These are phyloP conservation scores for Colletotrichum viniferum DNA, from an alignment of 2,329 filamentous ascomycete genomes.

Conservation along the genomic window DNA sequence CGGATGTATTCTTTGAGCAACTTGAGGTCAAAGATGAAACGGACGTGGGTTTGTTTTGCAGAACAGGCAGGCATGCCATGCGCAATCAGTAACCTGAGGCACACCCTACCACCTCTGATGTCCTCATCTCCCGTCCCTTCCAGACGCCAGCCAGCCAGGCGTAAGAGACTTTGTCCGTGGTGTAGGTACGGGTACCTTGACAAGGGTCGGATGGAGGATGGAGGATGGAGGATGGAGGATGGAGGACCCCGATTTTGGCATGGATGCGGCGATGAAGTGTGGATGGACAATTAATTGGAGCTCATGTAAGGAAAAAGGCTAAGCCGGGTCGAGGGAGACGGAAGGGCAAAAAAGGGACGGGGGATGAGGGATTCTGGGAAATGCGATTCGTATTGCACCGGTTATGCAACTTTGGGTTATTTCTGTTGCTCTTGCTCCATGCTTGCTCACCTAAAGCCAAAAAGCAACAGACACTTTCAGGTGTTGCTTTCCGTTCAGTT, in stretches of 20 bases:
- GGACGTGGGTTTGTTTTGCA: slow-evolving; percentile 1
- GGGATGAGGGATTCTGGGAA: not conserved
- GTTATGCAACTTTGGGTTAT: not conserved
- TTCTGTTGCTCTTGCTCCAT: not conserved
- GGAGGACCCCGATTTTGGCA: slow-evolving; percentile 9
- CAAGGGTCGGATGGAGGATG: not conserved
- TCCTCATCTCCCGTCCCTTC: not conserved
- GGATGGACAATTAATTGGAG: not conserved
- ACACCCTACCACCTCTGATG: not conserved
- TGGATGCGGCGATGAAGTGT: not conserved
- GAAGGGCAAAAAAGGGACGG: not conserved
- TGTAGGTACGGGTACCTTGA: slow-evolving; percentile 2
- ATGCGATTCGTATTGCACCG: not conserved
- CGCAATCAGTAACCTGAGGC: not conserved
- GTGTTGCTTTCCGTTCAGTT: not conserved
- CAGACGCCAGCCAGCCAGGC: not conserved
- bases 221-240: not conserved
- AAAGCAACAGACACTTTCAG: not conserved
- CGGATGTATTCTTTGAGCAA: not conserved
- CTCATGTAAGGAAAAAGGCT: not conserved
- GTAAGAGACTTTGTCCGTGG: not conserved
- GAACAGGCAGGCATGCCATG: not conserved
- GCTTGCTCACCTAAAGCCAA: not conserved
- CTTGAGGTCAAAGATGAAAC: slow-evolving; percentile 5
- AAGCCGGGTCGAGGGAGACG: not conserved